Base-by-base conservation (phyloP, 176 grass and related monocot species). In the Eragrostis nindensis region DNA sequence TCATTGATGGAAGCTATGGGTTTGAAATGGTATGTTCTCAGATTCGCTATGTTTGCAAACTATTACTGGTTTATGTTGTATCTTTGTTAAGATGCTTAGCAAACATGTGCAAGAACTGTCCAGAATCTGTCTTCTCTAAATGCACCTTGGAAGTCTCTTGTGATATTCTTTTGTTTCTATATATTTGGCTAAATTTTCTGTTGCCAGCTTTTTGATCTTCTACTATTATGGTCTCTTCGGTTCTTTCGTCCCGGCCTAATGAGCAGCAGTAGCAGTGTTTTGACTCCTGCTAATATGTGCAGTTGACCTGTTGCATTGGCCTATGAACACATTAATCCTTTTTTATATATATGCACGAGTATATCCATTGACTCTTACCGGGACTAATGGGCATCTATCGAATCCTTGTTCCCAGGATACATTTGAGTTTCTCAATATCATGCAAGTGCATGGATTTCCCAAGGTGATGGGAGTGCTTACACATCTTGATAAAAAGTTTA, bases 381-480 rank as follows among this genome's bases (percentile, higher is more conserved):
- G 55, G 53, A 66, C 29, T 83, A 83, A 55, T 66, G 44, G 11
- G 11, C 57, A 84, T 24, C 36, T 48, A 70, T 74, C 55, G 16
- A 74, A 56, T 41, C n/a, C 61, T 59, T 92, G 21, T 85, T 86
- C 69, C 10, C 76, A 99, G 96, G 96, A 99, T 86, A 99, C 92
- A 18, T 99, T 95, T 82, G 96, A 99, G 71, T 99, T 99, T 79
- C 92, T 99, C 60, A 99, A 99, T 71, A 91, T 99, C 62, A 91
- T 99, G 90, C 93, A 95, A 93, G 93, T 91, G 55, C 96, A 99
- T 89, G 96, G 96, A 76, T 99, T 95, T 76, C 96, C 92, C 38
- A 95, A 93, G 71, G 88, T 95, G 78, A 99, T 99, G 90, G 92
- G 96, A 86, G 96, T 99, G 26, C 96, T 99, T 42, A 99, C 92